Evolutionary conservation across 2,329 filamentous ascomycete species (phyloP), one percentile per base, ranked within the genome.

Genomic region (Cyphellophora europaea): DNA sequence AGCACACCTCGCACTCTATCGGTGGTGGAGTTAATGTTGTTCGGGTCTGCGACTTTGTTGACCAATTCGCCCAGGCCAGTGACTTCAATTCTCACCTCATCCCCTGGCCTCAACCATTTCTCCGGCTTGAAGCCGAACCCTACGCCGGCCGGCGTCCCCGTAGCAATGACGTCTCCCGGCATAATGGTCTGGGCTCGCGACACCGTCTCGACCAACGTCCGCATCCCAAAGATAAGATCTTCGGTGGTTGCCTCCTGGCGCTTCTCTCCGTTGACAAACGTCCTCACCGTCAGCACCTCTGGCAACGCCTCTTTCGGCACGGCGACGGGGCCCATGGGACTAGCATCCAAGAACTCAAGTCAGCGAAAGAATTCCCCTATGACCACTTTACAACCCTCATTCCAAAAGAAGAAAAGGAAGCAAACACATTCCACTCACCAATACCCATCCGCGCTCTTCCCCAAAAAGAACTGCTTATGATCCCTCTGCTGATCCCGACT

Each of bases 381-480:
- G n/a, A n/a, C n/a, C n/a, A n/a, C n/a, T n/a, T n/a, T n/a, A n/a
- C n/a, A n/a, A n/a, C n/a, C n/a, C n/a, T n/a, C n/a, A n/a, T n/a
- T n/a, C n/a, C n/a, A n/a, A n/a, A n/a, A n/a, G n/a, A n/a, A n/a
- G n/a, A n/a, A n/a, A n/a, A n/a, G n/a, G n/a, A n/a, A n/a, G n/a
- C n/a, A n/a, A n/a, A n/a, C n/a, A n/a, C n/a, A n/a, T n/a, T n/a
- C n/a, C n/a, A n/a, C n/a, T n/a, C n/a, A n/a, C n/a, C 69, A 74
- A 42, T 67, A 74, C 0, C 68, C 72, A 47, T 75, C 69, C 0
- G 63, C 53, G 0, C 65, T 71, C 48, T 75, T 75, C 59, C 72
- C 71, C 32, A 77, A 65, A 36, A 67, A 75, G 49, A 74, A 76
- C 41, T 77, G 72, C 49, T 75, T 74, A 38, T 76, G 72, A 32